Evolutionary conservation across 768 basidiomycete species (phyloP), one percentile per base, ranked within the genome.

Genomic region (Podaxis sp.): DNA sequence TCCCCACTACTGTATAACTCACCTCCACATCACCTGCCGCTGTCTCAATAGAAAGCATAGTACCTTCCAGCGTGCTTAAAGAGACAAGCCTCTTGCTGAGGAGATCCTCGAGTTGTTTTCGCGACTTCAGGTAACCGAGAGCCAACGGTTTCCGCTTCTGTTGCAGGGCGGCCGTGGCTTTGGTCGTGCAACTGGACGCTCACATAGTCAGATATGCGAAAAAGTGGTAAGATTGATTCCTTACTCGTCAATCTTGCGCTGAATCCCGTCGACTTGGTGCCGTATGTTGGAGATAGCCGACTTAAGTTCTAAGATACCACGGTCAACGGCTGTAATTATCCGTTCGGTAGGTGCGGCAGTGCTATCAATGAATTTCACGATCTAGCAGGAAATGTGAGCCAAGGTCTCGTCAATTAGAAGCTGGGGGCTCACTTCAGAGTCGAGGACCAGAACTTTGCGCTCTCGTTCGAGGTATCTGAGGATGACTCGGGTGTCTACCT

Each of bases 11-110:
- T 41, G 26, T 41, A 13, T 55, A 20, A 70, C 77, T 48, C 70
- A 95, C 95, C 80, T 94, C 89, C 11, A 95, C 81, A 73, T 98
- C 91, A 2, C 89, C 89, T 30, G 91, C 91, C n/a, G 95, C 92
- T 2, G 87, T 84, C 75, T 99, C 94, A 4, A 98, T 93, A 50
- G 85, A 83, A 50, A 93, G 77, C 40, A 97, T 73, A 0, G 95
- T 94, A 12, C 84, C 78, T 66, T 91, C 87, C 7, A 98, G 77
- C 40, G 87, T 91, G 61, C 87, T 84, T 4, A 94, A 77, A 1
- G 93, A 88, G 10, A 80, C 83, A 2, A 95, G 73, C 12, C 95
- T 87, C 70, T 94, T 94, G 28, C 76, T 75, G 15, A 96, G 76
- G 0, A 95, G 74, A 12, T 89, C 91, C 66, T 96, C 90, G 6